phyloP scores from a whole-genome alignment of 1,284 basidiomycete species.

The Takashimella koratensis region DNA sequence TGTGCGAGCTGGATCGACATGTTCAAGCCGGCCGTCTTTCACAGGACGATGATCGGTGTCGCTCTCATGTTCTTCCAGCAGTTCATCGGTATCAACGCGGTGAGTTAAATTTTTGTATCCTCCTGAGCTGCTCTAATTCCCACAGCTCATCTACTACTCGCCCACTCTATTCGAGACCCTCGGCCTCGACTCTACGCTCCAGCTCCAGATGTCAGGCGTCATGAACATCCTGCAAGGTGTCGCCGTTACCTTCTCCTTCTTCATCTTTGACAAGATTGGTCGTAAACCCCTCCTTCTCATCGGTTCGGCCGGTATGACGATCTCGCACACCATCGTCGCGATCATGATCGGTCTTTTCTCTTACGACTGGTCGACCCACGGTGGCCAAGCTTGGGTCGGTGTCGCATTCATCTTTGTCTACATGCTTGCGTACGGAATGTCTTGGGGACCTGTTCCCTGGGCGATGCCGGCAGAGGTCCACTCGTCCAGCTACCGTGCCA shows the following conservation, averaged over 20 bases:
- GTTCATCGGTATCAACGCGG: constrained; percentile 28
- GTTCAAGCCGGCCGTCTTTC: constrained; percentile 20
- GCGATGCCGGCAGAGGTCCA: constrained; percentile 35
- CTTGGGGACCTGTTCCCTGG: constrained; percentile 23
- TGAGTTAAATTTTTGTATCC: constrained; percentile 6
- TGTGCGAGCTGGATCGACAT: constrained; percentile 21
- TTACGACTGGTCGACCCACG: constrained; percentile 21
- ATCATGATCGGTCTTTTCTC: constrained; percentile 25
- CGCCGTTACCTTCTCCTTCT: constrained; percentile 34
- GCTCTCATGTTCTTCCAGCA: constrained; percentile 35
- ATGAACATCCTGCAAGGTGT: constrained; percentile 43
- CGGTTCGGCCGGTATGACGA: constrained; percentile 14
- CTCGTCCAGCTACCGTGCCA: constrained; percentile 27
- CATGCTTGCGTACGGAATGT: constrained; percentile 13
- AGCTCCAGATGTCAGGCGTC: constrained; percentile 36
- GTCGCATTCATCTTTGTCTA: constrained; percentile 27
- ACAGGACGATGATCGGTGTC: constrained; percentile 21
- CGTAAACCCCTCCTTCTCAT: constrained; percentile 38
- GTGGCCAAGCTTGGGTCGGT: constrained; percentile 20
- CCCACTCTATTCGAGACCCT: constrained; percentile 42
- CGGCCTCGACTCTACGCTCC: constrained; percentile 32
- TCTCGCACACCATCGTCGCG: constrained; percentile 27
- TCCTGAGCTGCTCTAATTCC: background rate
- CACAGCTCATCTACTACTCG: constrained; percentile 28
- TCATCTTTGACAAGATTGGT: constrained; percentile 46